Base-by-base conservation (phyloP, 2,329 filamentous ascomycete species). In the Chrysosporium queenslandicum region DNA sequence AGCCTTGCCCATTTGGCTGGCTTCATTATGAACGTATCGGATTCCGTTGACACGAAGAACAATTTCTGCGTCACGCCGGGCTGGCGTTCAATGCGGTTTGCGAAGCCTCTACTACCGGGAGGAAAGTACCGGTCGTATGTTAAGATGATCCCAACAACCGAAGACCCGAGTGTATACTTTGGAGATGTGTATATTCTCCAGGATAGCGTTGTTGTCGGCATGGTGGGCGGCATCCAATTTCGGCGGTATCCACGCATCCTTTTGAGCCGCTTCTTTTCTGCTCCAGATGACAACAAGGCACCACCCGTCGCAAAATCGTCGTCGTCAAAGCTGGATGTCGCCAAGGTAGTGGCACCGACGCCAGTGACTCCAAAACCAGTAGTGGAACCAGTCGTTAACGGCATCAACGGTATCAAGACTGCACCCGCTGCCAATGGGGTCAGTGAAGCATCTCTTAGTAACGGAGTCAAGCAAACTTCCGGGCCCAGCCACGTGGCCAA, bases 211-310 rank as follows among this genome's bases (percentile, higher is more conserved):
- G 60, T 68, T 41, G 61, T 67, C 40, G 61, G 57, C 2, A 58
- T 64, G 12, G 63, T 66, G 56, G 62, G 63, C 53, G 60, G 59
- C 2, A 58, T 64, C 41, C 56, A 59, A 18, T 59, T 60, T 42
- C 56, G 58, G 14, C 60, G 61, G 6, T 66, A 64, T 41, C 69
- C 67, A 4, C 60, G 68, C 12, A 55, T 68, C 9, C 56, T 74
- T 32, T 61, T 74, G 2, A 62, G 61, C 37, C 64, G 63, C 1
- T 72, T 74, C 61, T 72, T 74, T 60, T 43, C 40, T 29, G 40
- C 40, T 3, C 40, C 40, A 3, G 40, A 43, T 43, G 40, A 29
- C 21, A 25, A 18, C 9, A 25, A 43, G 11, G 40, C 40, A 25
- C 29, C 34, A 18, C 34, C 46, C n/a, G 30, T 34, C 7, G 46